A percentile compares a stretch with the other conserved stretches of the same genome.
Conservation (phyloP, 192 early-diverging fungal genomes). For the Kappamyces sp. region DNA sequence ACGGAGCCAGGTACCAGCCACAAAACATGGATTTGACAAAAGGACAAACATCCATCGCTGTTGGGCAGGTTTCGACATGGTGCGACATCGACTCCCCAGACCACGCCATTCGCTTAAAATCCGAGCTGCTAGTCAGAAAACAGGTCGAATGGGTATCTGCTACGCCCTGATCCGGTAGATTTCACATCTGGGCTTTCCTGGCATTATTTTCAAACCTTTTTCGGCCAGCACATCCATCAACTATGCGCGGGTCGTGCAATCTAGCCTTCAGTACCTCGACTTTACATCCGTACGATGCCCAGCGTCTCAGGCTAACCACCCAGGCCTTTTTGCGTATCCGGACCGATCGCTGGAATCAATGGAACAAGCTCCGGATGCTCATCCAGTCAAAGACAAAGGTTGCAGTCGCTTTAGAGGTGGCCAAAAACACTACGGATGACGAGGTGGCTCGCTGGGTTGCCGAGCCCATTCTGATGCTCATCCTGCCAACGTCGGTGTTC, state of each 20-base stretch:
- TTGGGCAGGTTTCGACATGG: slow-evolving; percentile 24
- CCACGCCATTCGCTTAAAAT: slow-evolving; percentile 9
- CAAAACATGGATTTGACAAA: slow-evolving; percentile 1
- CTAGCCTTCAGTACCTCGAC: slow-evolving; percentile 23
- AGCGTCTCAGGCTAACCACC: background rate
- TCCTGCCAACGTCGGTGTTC: slow-evolving; percentile 70
- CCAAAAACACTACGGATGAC: slow-evolving; percentile 39
- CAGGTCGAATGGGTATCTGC: slow-evolving; percentile 54
- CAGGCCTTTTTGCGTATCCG: slow-evolving; percentile 45
- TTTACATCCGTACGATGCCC: slow-evolving; percentile 15
- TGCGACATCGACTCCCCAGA: slow-evolving; percentile 21
- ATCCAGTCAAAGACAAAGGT: slow-evolving; percentile 60
- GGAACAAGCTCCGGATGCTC: slow-evolving; percentile 73
- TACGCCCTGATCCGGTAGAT: too few species aligned
- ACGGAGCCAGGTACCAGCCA: background rate
- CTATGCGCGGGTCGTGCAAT: slow-evolving; percentile 47
- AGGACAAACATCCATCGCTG: background rate
- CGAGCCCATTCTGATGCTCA: slow-evolving; percentile 76
- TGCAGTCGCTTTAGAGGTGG: slow-evolving; percentile 52
- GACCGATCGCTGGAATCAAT: slow-evolving; percentile 59
- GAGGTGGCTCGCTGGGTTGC: slow-evolving; percentile 68
- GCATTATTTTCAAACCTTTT: slow-evolving; percentile 46
- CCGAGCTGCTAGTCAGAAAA: slow-evolving; percentile 24
- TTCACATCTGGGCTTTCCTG: slow-evolving; percentile 58
- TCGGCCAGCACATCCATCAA: slow-evolving; percentile 37